Base-by-base conservation (phyloP, 2,329 filamentous ascomycete species). In the Amphichorda felina region DNA sequence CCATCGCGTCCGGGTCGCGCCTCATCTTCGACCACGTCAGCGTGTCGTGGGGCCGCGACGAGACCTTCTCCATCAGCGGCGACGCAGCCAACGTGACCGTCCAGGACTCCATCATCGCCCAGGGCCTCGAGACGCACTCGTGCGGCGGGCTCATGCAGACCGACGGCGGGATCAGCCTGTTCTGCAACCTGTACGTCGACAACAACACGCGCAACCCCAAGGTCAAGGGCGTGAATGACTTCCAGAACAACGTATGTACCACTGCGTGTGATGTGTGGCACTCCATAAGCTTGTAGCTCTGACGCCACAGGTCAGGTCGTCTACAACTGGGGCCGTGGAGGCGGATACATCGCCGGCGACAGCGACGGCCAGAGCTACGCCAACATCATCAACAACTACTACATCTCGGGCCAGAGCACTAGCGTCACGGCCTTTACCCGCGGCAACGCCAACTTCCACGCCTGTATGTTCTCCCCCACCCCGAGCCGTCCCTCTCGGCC, bases 121-220 rank as follows among this genome's bases (percentile, higher is more conserved):
- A 72, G 43, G 68, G 69, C 1, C 54, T 73, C 1, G 58, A 68
- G 40, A 68, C 67, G 1, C 69, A 72, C 43, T 65, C 63, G 2
- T 70, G 66, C 36, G 67, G 66, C 5, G 66, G 67, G 2, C 47
- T 70, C 14, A 66, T 70, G 47, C 61, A 70, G 48, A 67, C 65
- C 2, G 53, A 66, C 17, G 61, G 61, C 8, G 65, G 66, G 9
- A 51, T 70, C 24, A 66, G 61, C 13, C 55, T 70, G 4, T 70
- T 72, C 48, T 56, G 68, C 4, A 72, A 73, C 43, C 46, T 74
- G 22, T 74, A 71, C 46, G 66, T 72, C 37, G 68, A 72, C 41
- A 72, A 70, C 42, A 71, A 74, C 47, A 74, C 68, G 8, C 59
- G 69, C 2, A 71, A 73, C 39, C 68, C 70, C 2, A 72, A 72